A percentile compares a stretch with the other conserved stretches of the same genome.
Evolutionary conservation across 1,284 basidiomycete genomes (phyloP).

Genomic region (Cryptococcus sp.): DNA sequence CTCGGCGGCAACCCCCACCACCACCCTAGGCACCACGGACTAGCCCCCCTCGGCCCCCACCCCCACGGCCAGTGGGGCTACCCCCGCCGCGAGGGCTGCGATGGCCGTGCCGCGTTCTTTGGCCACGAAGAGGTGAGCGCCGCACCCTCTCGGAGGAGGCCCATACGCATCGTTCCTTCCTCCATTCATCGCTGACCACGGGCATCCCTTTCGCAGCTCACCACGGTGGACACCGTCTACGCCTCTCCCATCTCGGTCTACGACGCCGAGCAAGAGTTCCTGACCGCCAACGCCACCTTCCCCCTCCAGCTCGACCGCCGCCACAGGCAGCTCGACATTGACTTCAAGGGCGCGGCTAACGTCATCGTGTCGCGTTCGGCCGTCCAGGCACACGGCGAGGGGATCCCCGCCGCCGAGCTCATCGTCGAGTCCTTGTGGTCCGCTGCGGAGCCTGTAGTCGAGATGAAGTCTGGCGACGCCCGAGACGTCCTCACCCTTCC

Average conservation of each 20-base stretch:
- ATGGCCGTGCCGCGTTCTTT: background rate
- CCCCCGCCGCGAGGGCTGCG: background rate
- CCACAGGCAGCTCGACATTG: conserved; percentile 14
- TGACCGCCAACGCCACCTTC: conserved; percentile 26
- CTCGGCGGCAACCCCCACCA: conserved; percentile 4
- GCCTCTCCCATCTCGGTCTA: conserved; percentile 2
- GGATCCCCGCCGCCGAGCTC: conserved; percentile 10
- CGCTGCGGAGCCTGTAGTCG: conserved; percentile 12
- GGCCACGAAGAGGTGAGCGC: background rate
- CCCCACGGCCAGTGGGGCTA: no score
- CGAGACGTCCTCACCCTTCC: conserved; percentile 12
- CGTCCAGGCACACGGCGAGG: background rate
- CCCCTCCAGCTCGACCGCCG: conserved; percentile 7
- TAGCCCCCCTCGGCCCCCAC: background rate
- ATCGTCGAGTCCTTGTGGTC: conserved; percentile 24
- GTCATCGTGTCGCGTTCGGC: conserved; percentile 24
- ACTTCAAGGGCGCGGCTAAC: conserved; percentile 12
- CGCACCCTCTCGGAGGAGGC: background rate
- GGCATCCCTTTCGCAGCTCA: conserved; percentile 7
- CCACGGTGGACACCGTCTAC: conserved; percentile 9
- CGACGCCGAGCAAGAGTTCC: background rate
- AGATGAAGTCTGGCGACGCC: conserved; percentile 9
- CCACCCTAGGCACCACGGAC: conserved; percentile 1
- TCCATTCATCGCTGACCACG: background rate
- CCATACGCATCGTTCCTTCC: background rate